phyloP scores from a whole-genome alignment of 208 protist genomes.

The Leishmania turanica region DNA sequence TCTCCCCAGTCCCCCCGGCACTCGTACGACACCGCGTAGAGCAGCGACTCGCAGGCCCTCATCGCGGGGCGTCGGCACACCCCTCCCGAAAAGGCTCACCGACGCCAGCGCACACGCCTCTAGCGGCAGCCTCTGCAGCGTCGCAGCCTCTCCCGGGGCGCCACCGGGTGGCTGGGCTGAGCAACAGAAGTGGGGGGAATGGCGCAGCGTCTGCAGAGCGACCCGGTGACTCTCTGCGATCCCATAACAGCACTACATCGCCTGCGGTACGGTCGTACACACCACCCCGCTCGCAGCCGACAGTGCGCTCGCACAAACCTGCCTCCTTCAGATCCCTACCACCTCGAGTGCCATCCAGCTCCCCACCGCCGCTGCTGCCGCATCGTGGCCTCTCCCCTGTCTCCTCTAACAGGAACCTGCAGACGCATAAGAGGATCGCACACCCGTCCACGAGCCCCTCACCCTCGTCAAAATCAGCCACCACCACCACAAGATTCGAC shows the following conservation, averaged over 20 bases:
- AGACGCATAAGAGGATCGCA: not conserved
- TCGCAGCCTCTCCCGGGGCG: not conserved
- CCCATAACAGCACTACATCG: not conserved
- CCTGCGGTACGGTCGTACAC: not conserved
- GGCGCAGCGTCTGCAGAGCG: not conserved
- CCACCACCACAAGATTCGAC: not conserved
- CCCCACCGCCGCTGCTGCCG: slow-evolving; percentile 10
- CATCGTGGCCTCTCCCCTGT: slow-evolving; percentile 7
- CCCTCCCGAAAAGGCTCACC: not conserved
- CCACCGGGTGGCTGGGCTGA: not conserved
- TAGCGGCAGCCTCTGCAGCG: not conserved
- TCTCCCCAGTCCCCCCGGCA: not conserved
- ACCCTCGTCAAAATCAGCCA: not conserved
- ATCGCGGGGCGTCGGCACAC: not conserved
- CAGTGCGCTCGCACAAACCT: not conserved
- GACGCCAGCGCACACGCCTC: not conserved
- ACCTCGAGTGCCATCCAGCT: not conserved
- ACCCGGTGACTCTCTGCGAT: not conserved
- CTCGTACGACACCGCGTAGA: not conserved
- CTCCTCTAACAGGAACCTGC: not conserved
- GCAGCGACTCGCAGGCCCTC: not conserved
- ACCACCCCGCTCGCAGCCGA: slow-evolving; percentile 4
- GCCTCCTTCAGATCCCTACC: not conserved
- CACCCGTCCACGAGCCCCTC: slow-evolving; percentile 6
- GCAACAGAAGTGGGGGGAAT: not conserved